Base-by-base conservation (phyloP, 225 moss, liverwort and hornwort species). In the Straminergon stramineum region DNA sequence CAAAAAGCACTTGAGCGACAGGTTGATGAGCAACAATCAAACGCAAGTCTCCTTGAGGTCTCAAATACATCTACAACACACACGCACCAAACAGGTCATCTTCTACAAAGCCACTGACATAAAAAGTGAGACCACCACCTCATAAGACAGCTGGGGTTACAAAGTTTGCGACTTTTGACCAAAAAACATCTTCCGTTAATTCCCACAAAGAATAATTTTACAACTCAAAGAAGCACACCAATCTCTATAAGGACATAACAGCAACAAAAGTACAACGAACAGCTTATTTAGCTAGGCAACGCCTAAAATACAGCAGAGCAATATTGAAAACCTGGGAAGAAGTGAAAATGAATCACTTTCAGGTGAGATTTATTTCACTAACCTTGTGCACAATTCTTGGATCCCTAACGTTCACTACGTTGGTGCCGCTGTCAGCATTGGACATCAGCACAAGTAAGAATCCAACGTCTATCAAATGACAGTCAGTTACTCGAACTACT, bases 1-100 rank as follows among this genome's bases (percentile, higher is more conserved):
- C 93, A 66, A 99, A 92, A 75, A 97, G 91, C 69, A 96, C 79
- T 81, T 95, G 93, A 62, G 98, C 94, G 62, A 99, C 98, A 75
- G 86, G 45, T n/a, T 90, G 83, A 93, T 99, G 97, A 78, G 96
- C 96, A 92, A 99, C 91, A 90, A 99, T 96, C 90, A 99, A 87
- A 91, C 96, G 97, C 86, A 99, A 91, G 89, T 99, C 98, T 85
- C 96, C 97, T 91, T 95, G 96, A 79, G 98, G 98, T 85, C 96
- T 96, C 85, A 93, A 79, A 83, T 96, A 97, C 91, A 97, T 95
- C 98, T 99, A 93, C 92, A 91, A 90, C 57, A 88, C 80, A 91
- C 41, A 89, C 31, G 61, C 87, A 90, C 60, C 21, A 81, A 74
- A 28, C 6, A 41, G 62, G n/a, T 90, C 75, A 89, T 62, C 39